These are phyloP conservation scores for Clarireedia homoeocarpa DNA, from an alignment of 2,329 filamentous ascomycete species.

Conservation along the genomic window DNA sequence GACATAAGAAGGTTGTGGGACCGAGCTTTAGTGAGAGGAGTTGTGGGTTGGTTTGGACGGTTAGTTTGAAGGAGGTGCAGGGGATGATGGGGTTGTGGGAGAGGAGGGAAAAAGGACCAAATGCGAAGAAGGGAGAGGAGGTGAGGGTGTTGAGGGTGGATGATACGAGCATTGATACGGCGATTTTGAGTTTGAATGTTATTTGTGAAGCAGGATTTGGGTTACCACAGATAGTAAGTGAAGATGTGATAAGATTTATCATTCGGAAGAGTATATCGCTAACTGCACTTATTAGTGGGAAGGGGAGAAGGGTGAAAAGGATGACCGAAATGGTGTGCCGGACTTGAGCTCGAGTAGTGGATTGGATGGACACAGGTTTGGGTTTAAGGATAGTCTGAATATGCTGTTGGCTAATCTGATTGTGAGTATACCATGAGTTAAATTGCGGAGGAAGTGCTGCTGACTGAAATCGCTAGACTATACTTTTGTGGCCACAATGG, in stretches of 20 bases:
- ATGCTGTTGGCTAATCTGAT: conserved; percentile 38
- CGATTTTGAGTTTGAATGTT: conserved; percentile 44
- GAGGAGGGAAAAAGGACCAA: conserved; percentile 20
- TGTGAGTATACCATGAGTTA: not conserved
- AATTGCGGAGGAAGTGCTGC: not conserved
- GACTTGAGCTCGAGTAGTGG: conserved; percentile 1
- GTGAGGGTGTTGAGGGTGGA: conserved; percentile 27
- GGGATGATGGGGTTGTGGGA: conserved; percentile 34
- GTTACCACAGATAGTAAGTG: conserved; percentile 25
- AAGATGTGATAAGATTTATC: no score
- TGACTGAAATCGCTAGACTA: not conserved
- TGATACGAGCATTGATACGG: conserved; percentile 37
- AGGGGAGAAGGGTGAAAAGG: not conserved
- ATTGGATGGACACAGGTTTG: conserved; percentile 29
- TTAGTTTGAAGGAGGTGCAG: conserved; percentile 40
- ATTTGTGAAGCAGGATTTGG: conserved; percentile 47
- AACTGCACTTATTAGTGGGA: not conserved
- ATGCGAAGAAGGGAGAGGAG: not conserved
- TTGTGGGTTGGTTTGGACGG: conserved; percentile 36
- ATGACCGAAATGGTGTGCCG: not conserved
- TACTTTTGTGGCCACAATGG: conserved; percentile 35
- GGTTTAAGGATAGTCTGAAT: conserved; percentile 42
- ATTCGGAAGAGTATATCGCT: no score
- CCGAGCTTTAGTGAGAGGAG: conserved; percentile 36
- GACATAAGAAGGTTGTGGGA: conserved; percentile 28